Conservation (phyloP, 208 protist species). For the Crithidia thermophila region DNA sequence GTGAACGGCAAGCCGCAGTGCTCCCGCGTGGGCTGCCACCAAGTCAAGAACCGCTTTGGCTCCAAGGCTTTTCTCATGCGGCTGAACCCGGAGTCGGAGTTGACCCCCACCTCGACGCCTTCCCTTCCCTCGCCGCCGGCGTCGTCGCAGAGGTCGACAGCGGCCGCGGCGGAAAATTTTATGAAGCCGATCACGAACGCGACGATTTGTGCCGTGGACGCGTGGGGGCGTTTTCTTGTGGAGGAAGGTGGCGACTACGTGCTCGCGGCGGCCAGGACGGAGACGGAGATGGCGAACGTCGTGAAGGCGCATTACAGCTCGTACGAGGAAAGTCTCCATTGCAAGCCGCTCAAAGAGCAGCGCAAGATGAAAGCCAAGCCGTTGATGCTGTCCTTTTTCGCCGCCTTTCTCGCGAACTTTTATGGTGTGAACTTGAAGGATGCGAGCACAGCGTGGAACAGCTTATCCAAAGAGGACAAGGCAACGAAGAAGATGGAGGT, state of each 20-base stretch:
- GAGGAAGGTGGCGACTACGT: constrained; percentile 38
- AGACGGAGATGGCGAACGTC: constrained; percentile 1
- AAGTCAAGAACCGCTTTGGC: constrained; percentile 51
- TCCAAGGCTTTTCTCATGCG: constrained; percentile 39
- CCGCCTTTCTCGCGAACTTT: constrained; percentile 43
- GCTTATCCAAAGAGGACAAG: constrained; percentile 15
- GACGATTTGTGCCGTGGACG: constrained; percentile 57
- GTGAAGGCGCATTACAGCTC: background rate
- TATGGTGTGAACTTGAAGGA: constrained; percentile 38
- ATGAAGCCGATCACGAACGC: background rate
- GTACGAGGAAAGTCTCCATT: background rate
- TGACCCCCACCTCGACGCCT: background rate
- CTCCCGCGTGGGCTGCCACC: constrained; percentile 30
- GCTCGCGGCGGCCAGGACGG: constrained; percentile 7
- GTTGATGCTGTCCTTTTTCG: constrained; percentile 33
- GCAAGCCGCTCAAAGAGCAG: background rate
- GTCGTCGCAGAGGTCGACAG: background rate
- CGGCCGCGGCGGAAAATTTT: background rate
- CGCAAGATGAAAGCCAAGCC: background rate
- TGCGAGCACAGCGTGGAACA: constrained; percentile 39
- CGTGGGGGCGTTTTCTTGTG: constrained; percentile 49
- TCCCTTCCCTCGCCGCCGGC: background rate
- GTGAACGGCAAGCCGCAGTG: constrained; percentile 43
- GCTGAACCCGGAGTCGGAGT: background rate
- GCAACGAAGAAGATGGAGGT: constrained; percentile 8